phyloP scores from a whole-genome alignment of 441 rosid genomes.

The Flueggea neowawraea region DNA sequence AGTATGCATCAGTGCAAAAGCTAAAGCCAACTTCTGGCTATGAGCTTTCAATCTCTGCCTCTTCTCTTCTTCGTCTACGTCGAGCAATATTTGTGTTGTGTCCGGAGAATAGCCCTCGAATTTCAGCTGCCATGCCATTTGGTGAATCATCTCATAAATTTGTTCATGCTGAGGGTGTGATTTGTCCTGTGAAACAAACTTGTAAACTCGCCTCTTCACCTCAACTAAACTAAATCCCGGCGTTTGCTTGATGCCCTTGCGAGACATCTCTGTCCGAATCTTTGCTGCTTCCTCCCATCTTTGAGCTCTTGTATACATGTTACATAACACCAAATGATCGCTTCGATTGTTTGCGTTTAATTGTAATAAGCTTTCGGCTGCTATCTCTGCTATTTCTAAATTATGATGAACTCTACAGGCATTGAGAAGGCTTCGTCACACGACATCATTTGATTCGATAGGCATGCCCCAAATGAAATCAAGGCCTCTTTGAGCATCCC shows the following conservation, averaged over 20 bases:
- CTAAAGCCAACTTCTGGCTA: slow-evolving; percentile 78
- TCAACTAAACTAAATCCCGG: slow-evolving; percentile 61
- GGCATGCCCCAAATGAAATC: slow-evolving; percentile 52
- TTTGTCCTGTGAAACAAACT: slow-evolving; percentile 63
- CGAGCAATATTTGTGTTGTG: slow-evolving; percentile 43
- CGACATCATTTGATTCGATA: slow-evolving; percentile 51
- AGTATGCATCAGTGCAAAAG: slow-evolving; percentile 57
- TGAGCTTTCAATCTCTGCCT: slow-evolving; percentile 64
- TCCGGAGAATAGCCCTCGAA: slow-evolving; percentile 59
- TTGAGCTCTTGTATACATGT: slow-evolving; percentile 50
- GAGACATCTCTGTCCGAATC: slow-evolving; percentile 37
- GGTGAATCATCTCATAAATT: slow-evolving; percentile 58
- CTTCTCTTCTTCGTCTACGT: slow-evolving; percentile 76
- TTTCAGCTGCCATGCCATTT: slow-evolving; percentile 65
- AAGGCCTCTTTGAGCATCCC: slow-evolving; percentile 54
- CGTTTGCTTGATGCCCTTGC: slow-evolving; percentile 36
- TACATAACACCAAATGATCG: slow-evolving; percentile 54
- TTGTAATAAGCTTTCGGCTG: slow-evolving; percentile 38
- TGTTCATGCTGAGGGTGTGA: slow-evolving; percentile 33
- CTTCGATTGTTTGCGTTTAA: slow-evolving; percentile 53
- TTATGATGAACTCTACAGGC: slow-evolving; percentile 59
- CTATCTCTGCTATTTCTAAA: slow-evolving; percentile 53
- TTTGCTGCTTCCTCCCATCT: slow-evolving; percentile 49
- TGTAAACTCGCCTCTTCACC: slow-evolving; percentile 45
- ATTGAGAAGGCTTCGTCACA: slow-evolving; percentile 64